Conservation (phyloP, 495 filamentous ascomycete genomes). For the Pseudevernia furfuracea region DNA sequence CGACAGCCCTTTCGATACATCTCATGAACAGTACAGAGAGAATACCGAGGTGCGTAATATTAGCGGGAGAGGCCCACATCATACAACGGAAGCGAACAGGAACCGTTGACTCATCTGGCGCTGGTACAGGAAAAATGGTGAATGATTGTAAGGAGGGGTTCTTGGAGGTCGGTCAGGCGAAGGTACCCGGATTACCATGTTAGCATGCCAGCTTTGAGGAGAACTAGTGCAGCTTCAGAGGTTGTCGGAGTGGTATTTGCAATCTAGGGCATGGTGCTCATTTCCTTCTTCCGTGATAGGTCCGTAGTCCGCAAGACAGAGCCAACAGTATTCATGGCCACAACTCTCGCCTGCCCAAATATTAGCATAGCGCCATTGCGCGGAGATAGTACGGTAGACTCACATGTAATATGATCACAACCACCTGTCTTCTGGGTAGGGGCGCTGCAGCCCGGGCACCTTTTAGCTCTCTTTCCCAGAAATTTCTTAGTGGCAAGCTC, state of each 20-base stretch:
- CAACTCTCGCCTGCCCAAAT: neutral
- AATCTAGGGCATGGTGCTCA: neutral
- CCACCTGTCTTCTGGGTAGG: neutral
- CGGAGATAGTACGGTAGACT: neutral
- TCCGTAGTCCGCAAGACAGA: neutral
- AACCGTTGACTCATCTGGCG: neutral
- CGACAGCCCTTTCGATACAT: neutral
- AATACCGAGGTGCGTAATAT: neutral
- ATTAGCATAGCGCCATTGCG: neutral
- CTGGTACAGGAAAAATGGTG: neutral
- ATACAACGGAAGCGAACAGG: neutral
- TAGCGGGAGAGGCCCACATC: neutral
- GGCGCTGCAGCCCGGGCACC: neutral
- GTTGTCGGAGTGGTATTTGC: neutral
- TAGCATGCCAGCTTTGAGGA: too few species aligned
- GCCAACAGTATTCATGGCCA: neutral
- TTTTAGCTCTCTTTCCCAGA: neutral
- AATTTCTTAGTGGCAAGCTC: neutral
- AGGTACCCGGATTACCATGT: too few species aligned
- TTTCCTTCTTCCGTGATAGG: neutral
- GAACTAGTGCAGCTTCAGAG: too few species aligned
- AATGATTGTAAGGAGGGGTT: neutral
- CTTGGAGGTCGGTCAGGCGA: neutral
- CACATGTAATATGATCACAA: neutral
- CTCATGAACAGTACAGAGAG: neutral